Base-by-base conservation (phyloP, 805 yeast species). In the Jamesozyma spencerorum region DNA sequence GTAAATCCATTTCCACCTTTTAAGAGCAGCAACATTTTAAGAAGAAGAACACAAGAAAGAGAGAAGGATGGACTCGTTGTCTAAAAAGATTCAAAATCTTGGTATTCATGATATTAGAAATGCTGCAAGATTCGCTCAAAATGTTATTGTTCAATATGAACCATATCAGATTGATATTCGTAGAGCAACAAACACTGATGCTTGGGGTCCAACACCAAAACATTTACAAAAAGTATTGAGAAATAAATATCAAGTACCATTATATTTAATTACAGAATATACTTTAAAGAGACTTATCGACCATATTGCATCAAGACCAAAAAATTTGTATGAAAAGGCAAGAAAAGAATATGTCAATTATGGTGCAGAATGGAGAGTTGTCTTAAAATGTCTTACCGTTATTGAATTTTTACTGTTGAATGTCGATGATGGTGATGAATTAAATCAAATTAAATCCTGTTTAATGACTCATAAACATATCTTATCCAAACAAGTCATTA, bases 121-220 rank as follows among this genome's bases (percentile, higher is more conserved):
- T 41, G 68, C 64, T 3, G 69, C 68, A 1, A 51, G 70, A 34
- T 55, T 54, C 37, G 64, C 67, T 2, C 70, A 66, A 44, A 64
- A 65, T 45, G 52, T 63, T 34, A 50, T 64, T 19, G 60, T 64
- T 12, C 64, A 64, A 40, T 60, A 62, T 36, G 63, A 60, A 36
- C 61, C 68, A 2, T 60, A 60, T 41, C 67, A 61, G 41, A 53
- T 58, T 3, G 64, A 60, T 45, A 59, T 71, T 3, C 55, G 74
- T 38, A 66, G 67, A 40, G 67, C 74, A 5, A 71, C 75, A 13
- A 72, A 70, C 38, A 71, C 74, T 4, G 77, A 72, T 48, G 50
- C 69, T 5, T 72, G 77, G 77, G 77, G 77, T 2, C 77, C 77
- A 3, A 66, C 74, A 0, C 58, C 69, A 4, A 59, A 63, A 32